Base-by-base conservation (phyloP, 2,329 filamentous ascomycete genomes). In the Fusarium graminum region DNA sequence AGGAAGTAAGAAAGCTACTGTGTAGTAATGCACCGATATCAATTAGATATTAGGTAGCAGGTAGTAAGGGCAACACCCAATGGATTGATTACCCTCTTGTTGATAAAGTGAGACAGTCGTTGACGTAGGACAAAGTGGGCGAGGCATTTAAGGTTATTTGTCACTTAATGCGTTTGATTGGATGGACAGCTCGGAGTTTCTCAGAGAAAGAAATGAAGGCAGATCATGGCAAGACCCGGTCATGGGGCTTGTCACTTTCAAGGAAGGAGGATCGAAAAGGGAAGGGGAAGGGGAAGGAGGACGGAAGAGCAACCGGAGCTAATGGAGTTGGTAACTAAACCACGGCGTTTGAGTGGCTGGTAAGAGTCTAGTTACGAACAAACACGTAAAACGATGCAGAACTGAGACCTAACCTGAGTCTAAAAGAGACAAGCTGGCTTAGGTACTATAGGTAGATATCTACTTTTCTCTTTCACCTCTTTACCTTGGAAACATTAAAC, bases 121-220 rank as follows among this genome's bases (percentile, higher is more conserved):
- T 50, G 60, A 53, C 51, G 50, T 60, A 40, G 42, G 12, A 25
- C 34, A 36, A 17, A 53, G 51, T 40, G 51, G 56, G 34, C 22
- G 49, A 12, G 12, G 38, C 50, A 68, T 51, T 67, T 68, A 68
- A 68, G 65, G 65, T 68, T 68, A 68, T 36, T 62, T 44, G 28
- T 51, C 60, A 62, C 44, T 19, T 13, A n/a, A 17, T n/a, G 34
- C 12, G 13, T 16, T 19, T 67, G 12, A 67, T 63, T 67, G 64
- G 64, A 34, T 13, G 40, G 32, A 25, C 40, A 25, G 19, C 11
- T 44, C 63, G 32, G 49, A 49, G 36, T 11, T 44, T 19, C 51
- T 38, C 9, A 17, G 45, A 34, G 38, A 43, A 51, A 47, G 44
- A 41, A 41, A 53, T 46, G 38, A 65, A 42, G 34, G 65, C 36